Percentiles rank a stretch among this genome's conserved stretches.
phyloP scores from a whole-genome alignment of 1,284 basidiomycete genomes.

The Papiliotrema fonsecae region DNA sequence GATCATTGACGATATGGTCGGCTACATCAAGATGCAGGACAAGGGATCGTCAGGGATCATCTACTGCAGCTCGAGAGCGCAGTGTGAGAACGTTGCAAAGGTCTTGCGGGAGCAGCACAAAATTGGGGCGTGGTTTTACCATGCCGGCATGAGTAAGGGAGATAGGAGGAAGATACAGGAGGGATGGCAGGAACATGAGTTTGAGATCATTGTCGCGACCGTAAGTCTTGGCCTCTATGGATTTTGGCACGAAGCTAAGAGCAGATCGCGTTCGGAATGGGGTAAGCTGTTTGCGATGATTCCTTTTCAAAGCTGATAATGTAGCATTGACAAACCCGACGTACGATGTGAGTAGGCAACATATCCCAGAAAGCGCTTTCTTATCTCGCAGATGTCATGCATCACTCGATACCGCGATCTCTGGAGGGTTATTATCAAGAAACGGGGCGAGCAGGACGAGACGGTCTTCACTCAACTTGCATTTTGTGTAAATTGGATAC shows the following conservation, averaged over 20 bases:
- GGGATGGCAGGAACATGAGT: slow-evolving; percentile 69
- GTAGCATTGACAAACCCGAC: slow-evolving; percentile 75
- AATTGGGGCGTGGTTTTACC: slow-evolving; percentile 74
- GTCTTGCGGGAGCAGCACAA: slow-evolving; percentile 57
- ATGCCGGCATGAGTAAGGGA: slow-evolving; percentile 66
- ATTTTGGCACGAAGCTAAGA: slow-evolving; percentile 3
- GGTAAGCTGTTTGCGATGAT: slow-evolving; percentile 42
- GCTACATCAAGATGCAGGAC: slow-evolving; percentile 64
- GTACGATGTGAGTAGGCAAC: slow-evolving; percentile 50
- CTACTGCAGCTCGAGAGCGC: slow-evolving; percentile 69
- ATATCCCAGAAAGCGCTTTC: not conserved
- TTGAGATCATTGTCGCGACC: slow-evolving; percentile 86
- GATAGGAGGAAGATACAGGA: slow-evolving; percentile 65
- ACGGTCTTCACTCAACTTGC: slow-evolving; percentile 63
- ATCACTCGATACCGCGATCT: slow-evolving; percentile 64
- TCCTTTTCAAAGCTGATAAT: not conserved
- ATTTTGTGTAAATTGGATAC: slow-evolving; percentile 51
- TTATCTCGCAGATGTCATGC: slow-evolving; percentile 67
- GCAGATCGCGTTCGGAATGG: slow-evolving; percentile 92
- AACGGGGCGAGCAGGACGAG: slow-evolving; percentile 76
- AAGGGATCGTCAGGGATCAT: slow-evolving; percentile 72
- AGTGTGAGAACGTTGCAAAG: slow-evolving; percentile 74
- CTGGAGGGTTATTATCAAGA: slow-evolving; percentile 78
- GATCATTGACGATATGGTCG: slow-evolving; percentile 62
- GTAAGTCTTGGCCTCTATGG: slow-evolving; percentile 30